Base-by-base conservation (phyloP, 192 early-diverging fungal genomes). In the Backusella liffmaniae region DNA sequence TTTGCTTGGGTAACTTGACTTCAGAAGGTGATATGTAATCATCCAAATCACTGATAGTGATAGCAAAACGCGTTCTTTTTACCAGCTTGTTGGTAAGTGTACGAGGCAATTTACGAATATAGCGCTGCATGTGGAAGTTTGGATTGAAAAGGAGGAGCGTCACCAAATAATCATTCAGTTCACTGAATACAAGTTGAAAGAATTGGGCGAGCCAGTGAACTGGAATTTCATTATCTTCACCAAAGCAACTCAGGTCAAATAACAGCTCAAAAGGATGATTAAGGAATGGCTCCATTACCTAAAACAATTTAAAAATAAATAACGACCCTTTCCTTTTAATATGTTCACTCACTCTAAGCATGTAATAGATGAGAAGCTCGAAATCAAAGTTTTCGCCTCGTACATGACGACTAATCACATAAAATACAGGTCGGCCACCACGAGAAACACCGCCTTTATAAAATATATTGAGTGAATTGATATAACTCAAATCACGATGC, bases 401-500 rank as follows among this genome's bases (percentile, higher is more conserved):
- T 46, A 95, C 62, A 21, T 93, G 83, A 35, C 92, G 87, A 30
- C 88, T 88, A 70, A 97, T 92, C 79, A 92, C 89, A 83, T 96
- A 97, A 74, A 97, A 86, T 3, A 97, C 94, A 8, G 93, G 94
- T 37, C 91, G 82, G 2, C 78, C 72, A 10, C 81, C 85, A 66
- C 90, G 88, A 46, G 94, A 96, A 5, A 88, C 72, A 5, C 93
- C 94, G 18, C 90, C 93, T 67, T 92, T 91, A 73, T 95, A 97
- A 73, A 96, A 90, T 1, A 93, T 84, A 41, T 87, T 87, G 65
- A 91, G 89, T 34, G 88, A 84, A 34, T 83, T 81, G 29, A 94
- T 83, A 18, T 85, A 73, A 37, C 93, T 90, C 1, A 88, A 82
- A 77, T 78, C 86, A 53, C 91, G 86, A 41, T 85, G 82, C 16